Conservation (phyloP, 129 eudicot genomes). For the Gnaphalium uliginosum region DNA sequence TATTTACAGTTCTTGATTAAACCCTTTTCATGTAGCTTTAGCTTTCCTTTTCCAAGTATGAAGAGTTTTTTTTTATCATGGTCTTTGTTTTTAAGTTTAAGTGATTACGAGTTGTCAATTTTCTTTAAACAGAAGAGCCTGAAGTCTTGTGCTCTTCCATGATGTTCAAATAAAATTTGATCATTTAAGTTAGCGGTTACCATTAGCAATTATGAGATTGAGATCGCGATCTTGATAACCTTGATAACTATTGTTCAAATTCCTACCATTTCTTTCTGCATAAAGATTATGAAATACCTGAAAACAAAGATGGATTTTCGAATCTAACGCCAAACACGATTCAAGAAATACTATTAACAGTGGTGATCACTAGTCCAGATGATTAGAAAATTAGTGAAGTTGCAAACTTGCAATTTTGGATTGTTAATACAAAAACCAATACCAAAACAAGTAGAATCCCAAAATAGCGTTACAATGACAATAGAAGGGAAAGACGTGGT, state of each 20-base stretch:
- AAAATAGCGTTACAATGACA: slow-evolving; percentile 17
- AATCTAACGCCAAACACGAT: no score
- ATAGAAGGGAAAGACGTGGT: slow-evolving; percentile 21
- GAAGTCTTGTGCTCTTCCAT: neutral
- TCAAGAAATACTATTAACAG: no score
- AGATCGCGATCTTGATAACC: no score
- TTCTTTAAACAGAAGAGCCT: neutral
- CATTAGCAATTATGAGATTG: no score
- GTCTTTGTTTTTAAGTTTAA: neutral
- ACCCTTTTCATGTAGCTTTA: neutral
- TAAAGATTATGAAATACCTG: no score
- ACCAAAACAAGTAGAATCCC: slow-evolving; percentile 14
- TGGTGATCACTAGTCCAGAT: neutral
- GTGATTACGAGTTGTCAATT: neutral
- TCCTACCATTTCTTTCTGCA: no score
- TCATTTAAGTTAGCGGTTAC: no score
- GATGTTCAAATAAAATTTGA: neutral
- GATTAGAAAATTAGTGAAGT: neutral
- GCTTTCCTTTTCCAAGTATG: neutral
- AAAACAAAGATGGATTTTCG: no score
- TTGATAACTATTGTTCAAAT: no score
- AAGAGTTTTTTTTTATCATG: neutral
- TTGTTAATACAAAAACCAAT: slow-evolving; percentile 12
- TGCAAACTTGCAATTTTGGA: neutral
- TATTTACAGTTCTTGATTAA: neutral